These are phyloP conservation scores for Sugiyamaella pinicola DNA, from an alignment of 1,139 yeast genomes.

Conservation along the genomic window DNA sequence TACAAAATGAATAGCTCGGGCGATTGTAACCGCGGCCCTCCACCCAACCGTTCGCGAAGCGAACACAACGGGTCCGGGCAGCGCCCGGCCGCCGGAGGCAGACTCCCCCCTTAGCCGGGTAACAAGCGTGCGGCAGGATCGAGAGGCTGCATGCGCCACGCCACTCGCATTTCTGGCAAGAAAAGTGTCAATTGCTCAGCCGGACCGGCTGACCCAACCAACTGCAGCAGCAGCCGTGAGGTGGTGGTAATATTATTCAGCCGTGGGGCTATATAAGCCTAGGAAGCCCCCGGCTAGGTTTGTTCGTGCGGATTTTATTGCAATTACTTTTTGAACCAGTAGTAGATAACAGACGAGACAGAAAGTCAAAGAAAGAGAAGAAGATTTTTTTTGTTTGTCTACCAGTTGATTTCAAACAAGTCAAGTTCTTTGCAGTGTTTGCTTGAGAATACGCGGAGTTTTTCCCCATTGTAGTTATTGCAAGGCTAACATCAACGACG, in stretches of 20 bases:
- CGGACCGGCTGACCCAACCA: constrained; percentile 2
- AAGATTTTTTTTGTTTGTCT: background rate
- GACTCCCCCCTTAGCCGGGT: background rate
- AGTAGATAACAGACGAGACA: background rate
- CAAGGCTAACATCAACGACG: constrained; percentile 1
- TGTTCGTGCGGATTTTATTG: constrained; percentile 9
- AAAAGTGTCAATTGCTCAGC: constrained; percentile 2
- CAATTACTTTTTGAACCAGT: background rate
- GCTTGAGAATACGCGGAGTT: constrained; percentile 4
- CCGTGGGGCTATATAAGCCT: constrained; percentile 17
- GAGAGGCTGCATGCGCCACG: background rate
- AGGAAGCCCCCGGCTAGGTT: constrained; percentile 14
- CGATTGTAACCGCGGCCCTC: too few species aligned
- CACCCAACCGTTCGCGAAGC: background rate
- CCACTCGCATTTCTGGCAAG: background rate
- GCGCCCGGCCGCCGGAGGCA: too few species aligned
- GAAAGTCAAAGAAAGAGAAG: background rate
- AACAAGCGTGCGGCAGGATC: background rate
- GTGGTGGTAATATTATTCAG: constrained; percentile 3
- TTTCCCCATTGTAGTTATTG: constrained; percentile 14
- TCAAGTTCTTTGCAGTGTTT: background rate
- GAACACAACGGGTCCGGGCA: too few species aligned
- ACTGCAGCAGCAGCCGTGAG: background rate
- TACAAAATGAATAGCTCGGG: too few species aligned
- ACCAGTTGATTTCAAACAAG: too few species aligned